Evolutionary conservation across 2,329 filamentous ascomycete species (phyloP).

Genomic region (Diaporthe humulicola): DNA sequence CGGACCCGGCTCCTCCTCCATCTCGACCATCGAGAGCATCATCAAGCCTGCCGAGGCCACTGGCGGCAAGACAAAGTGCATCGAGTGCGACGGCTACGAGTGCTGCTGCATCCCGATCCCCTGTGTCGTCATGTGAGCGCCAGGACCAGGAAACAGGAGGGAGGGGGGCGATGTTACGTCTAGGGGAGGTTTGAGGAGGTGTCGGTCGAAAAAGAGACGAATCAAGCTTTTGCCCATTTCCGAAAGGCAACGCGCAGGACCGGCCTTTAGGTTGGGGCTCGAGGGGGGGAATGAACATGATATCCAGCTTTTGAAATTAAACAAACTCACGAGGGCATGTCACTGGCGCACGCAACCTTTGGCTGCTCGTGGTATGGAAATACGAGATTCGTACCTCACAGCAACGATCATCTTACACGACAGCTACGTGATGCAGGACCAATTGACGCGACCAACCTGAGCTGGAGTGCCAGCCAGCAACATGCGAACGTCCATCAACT

Average conservation of each 20-base stretch:
- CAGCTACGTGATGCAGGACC: neutral
- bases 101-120: conserved; percentile 69
- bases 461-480: too few relatives aligned
- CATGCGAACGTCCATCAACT: too few relatives aligned
- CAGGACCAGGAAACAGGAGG: neutral
- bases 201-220: neutral
- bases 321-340: neutral
- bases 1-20: conserved; percentile 62
- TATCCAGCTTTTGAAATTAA: conserved; percentile 18
- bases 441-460: neutral
- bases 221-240: neutral
- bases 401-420: neutral
- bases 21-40: conserved; percentile 63
- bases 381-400: neutral
- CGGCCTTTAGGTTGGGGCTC: too few relatives aligned
- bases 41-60: conserved; percentile 60
- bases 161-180: neutral
- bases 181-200: neutral
- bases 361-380: neutral
- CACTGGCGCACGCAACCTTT: neutral
- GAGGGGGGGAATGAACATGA: neutral
- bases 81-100: conserved; percentile 64
- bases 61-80: conserved; percentile 60
- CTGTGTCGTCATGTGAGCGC: conserved; percentile 62
- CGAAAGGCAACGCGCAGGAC: neutral